Base-by-base conservation (phyloP, 495 filamentous ascomycete genomes). In the Halenospora varia region DNA sequence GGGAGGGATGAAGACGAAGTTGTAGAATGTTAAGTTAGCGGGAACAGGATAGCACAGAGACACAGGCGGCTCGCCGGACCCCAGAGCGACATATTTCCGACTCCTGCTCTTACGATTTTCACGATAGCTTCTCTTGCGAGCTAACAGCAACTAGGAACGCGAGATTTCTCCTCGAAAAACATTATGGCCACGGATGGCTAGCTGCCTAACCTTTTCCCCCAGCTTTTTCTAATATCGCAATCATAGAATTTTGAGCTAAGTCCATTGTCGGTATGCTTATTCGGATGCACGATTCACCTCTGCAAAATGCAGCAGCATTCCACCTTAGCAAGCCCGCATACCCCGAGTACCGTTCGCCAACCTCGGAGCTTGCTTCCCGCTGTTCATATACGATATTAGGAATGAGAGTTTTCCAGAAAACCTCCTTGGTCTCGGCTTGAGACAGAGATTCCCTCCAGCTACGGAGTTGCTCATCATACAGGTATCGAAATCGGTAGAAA, bases 391-490 rank as follows among this genome's bases (percentile, higher is more conserved):
- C 44, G 9, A 47, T 47, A 47, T 47, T 47, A n/a, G 44, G 6
- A 23, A 47, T 47, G 44, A 47, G 44, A n/a, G 44, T 47, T 47
- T n/a, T 47, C 44, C 44, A 47, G 44, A 47, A 23, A n/a, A 47
- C 44, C 20, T 47, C 44, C n/a, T 6, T n/a, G 20, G 44, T n/a
- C 44, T 23, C 20, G 44, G 44, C 44, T 47, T 47, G 44, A 47
- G 44, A 47, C 20, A 6, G 20, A 47, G 44, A 47, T 47, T 47
- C 44, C 20, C 44, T 47, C 44, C 44, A 47, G 44, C 44, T 47
- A 47, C 20, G 44, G 44, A 47, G 44, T 47, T 47, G 17, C 44
- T 23, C 29, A 35, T 35, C 20, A 47, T 18, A 23, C 17, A 47
- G 44, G 44, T 47, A 23, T 47, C 20, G 44, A 47, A 47, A 47